These are phyloP conservation scores for Globisporangium nunn DNA, from an alignment of 352 stramenopile genomes.

Conservation along the genomic window DNA sequence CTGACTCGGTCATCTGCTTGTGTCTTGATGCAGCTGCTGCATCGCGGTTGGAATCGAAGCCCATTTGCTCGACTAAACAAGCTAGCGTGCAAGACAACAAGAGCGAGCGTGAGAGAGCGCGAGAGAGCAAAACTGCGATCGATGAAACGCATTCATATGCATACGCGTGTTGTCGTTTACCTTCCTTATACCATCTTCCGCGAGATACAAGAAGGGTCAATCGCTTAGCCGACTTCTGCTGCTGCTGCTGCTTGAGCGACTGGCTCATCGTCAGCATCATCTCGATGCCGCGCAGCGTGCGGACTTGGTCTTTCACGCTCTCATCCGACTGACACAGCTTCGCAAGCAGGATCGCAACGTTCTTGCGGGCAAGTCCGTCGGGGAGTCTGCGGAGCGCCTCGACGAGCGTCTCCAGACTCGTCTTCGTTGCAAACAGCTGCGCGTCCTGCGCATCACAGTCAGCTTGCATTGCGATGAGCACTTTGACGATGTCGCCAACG, in stretches of 20 bases:
- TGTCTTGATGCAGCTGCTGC: conserved; percentile 34
- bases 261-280: conserved; percentile 72
- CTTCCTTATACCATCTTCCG: too few relatives aligned
- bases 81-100: background rate
- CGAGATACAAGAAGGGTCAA: background rate
- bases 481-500: conserved; percentile 60
- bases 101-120: background rate
- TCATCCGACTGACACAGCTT: conserved; percentile 52
- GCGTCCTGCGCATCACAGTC: conserved; percentile 12
- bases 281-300: conserved; percentile 61
- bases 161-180: too few relatives aligned
- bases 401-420: conserved; percentile 29
- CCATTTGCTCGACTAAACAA: conserved; percentile 33
- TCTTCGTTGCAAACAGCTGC: conserved; percentile 20
- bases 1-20: conserved; percentile 1
- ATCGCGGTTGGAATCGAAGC: conserved; percentile 62
- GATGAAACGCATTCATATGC: too few relatives aligned
- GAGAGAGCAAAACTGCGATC: background rate
- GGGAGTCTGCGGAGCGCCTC: conserved; percentile 32
- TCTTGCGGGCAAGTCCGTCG: conserved; percentile 57
- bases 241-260: conserved; percentile 23
- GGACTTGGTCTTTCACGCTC: conserved; percentile 43
- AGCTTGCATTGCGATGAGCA: conserved; percentile 43
- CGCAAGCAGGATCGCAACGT: conserved; percentile 69
- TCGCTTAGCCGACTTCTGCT: background rate